Evolutionary conservation across 768 basidiomycete species (phyloP).

Genomic region (Botryobasidium botryosum): DNA sequence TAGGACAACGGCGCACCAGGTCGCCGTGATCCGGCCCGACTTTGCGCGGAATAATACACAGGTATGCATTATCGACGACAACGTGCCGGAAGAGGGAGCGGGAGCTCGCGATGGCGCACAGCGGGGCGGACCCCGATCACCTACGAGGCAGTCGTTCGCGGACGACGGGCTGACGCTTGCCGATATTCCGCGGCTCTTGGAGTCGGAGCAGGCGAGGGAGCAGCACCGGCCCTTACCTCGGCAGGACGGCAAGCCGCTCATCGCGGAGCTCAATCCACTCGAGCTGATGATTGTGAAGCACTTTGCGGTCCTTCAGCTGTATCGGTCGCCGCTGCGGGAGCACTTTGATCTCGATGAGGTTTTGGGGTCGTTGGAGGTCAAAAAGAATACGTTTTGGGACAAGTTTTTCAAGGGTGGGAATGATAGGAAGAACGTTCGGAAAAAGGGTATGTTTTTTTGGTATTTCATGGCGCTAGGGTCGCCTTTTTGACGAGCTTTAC

Average conservation of each 20-base stretch:
- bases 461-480: not conserved
- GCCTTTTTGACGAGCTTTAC: no score
- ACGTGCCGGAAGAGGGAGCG: conserved; percentile 18
- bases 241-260: conserved; percentile 59
- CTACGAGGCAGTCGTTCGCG: not conserved
- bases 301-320: conserved; percentile 65
- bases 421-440: conserved; percentile 63
- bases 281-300: conserved; percentile 88
- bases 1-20: conserved; percentile 7
- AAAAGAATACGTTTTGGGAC: conserved; percentile 93
- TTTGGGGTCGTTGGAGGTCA: conserved; percentile 76
- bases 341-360: conserved; percentile 85
- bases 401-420: conserved; percentile 73
- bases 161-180: conserved; percentile 80
- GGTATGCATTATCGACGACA: conserved; percentile 76
- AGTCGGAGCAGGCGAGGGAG: conserved; percentile 79
- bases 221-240: conserved; percentile 71
- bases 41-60: conserved; percentile 69
- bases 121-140: not conserved
- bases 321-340: conserved; percentile 60
- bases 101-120: not conserved
- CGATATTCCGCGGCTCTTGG: conserved; percentile 85
- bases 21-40: conserved; percentile 40
- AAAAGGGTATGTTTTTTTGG: conserved; percentile 36
- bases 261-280: conserved; percentile 68